Base-by-base conservation (phyloP, 2,329 filamentous ascomycete genomes). In the Lachnellula cervina region DNA sequence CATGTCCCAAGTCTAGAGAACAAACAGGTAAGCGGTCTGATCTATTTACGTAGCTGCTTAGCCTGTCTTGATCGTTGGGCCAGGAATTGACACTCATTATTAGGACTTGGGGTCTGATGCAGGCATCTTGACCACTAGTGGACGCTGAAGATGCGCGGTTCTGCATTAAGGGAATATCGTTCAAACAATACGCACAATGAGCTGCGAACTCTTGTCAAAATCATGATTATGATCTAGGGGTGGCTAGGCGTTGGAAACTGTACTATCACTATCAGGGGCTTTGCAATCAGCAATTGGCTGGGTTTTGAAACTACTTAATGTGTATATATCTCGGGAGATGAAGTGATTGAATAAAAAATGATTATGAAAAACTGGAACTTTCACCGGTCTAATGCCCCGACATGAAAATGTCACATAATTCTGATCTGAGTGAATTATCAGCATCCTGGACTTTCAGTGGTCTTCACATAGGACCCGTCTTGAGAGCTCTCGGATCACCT, bases 1-100 rank as follows among this genome's bases (percentile, higher is more conserved):
- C 46, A 82, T 82, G 80, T 79, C 77, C 70, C 78, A 81, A 69
- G 79, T 82, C 58, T 82, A 80, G 63, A 35, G 9, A 40, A 44
- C 19, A 42, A 55, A 54, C 40, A 54, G 58, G 65, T 66, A 52
- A 64, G 62, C 59, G 51, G 56, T 57, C 49, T 11, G 25, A 32
- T 54, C 5, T 23, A 14, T 58, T 46, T 58, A 50, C 38, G 47
- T 51, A 54, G 51, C 57, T 59, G 62, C 52, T 51, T 52, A 49
- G 48, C 35, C 40, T 52, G 35, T 53, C 21, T 28, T 2, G 38
- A 42, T 45, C 49, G 43, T 25, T 47, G 21, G 16, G n/a, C 17
- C 9, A 28, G 52, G 14, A 37, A 49, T 52, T 43, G 28, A 54
- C 42, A 23, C 8, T 35, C 2, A 16, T 35, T 2, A 45, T 23